Base-by-base conservation (phyloP, 805 yeast genomes). In the Candida stauntonica region DNA sequence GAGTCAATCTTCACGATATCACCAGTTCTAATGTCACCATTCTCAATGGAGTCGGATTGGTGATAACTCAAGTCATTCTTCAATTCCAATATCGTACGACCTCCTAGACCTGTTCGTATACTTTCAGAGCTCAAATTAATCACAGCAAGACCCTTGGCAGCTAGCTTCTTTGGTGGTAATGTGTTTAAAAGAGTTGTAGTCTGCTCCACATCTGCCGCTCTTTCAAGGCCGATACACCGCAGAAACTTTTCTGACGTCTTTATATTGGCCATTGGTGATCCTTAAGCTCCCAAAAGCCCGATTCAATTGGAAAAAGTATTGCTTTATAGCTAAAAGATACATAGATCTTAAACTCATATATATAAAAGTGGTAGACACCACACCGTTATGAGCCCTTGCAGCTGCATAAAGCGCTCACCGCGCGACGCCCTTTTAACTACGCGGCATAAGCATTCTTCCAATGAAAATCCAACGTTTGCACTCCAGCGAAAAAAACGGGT, bases 51-150 rank as follows among this genome's bases (percentile, higher is more conserved):
- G n/a, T 52, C 58, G 23, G 53, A 58, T 18, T 61, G 54, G 26
- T 63, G 63, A 18, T 54, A 57, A 50, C 57, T 73, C 0, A 80
- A 64, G 45, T 84, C 91, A 20, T 67, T 62, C 14, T 51, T 66
- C 36, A 91, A 60, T 46, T 86, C 95, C 12, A 86, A 50, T 5
- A 81, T 65, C 2, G 78, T 66, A 41, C 79, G 75, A 2, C 96
- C 96, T 13, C 86, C 94, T 8, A 86, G 62, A 0, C 95, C 95
- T 0, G 89, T 82, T 39, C 82, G 67, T 3, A 84, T 61, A 39
- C 77, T 76, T n/a, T 71, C 70, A 12, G 82, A 63, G 0, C 63
- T 56, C 33, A 91, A 64, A 57, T 88, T 85, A 33, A 79, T 58
- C 5, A 86, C 66, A 0, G 97, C 97, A 18, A 85, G 64, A 0